These are phyloP conservation scores for Pontederia paniculata DNA, from an alignment of 176 grass and related monocot species.

Conservation along the genomic window DNA sequence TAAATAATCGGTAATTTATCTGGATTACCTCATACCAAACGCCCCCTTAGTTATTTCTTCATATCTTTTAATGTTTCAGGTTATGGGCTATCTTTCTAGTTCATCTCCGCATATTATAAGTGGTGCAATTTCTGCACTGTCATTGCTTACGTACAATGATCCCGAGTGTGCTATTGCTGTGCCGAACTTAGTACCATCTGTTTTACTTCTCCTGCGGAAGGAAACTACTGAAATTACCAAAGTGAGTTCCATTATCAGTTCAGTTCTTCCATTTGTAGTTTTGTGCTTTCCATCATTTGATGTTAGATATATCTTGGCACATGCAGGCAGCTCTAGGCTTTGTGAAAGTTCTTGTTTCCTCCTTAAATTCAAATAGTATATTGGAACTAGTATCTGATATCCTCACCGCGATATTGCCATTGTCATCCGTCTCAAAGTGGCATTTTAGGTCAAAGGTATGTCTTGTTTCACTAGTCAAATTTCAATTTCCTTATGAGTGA, in stretches of 20 bases:
- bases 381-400: slow-evolving; percentile 59
- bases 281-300: slow-evolving; percentile 12
- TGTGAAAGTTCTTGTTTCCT: slow-evolving; percentile 91
- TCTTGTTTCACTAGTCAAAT: slow-evolving; percentile 3
- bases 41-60: slow-evolving; percentile 1
- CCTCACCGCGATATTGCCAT: slow-evolving; percentile 57
- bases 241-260: slow-evolving; percentile 30
- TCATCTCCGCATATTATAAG: slow-evolving; percentile 79
- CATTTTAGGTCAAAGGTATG: slow-evolving; percentile 91
- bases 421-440: slow-evolving; percentile 54
- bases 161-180: slow-evolving; percentile 80
- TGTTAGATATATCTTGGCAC: slow-evolving; percentile 15
- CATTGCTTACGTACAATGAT: slow-evolving; percentile 94
- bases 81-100: slow-evolving; percentile 96
- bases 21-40: too few relatives aligned
- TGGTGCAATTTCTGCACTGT: slow-evolving; percentile 84
- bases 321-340: slow-evolving; percentile 82
- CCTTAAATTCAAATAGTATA: slow-evolving; percentile 61
- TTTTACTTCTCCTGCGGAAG: slow-evolving; percentile 76
- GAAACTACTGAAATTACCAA: slow-evolving; percentile 84
- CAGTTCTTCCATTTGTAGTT: slow-evolving; percentile 2
- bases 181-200: slow-evolving; percentile 81
- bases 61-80: slow-evolving; percentile 47
- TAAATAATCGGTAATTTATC: too few relatives aligned
- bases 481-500: slow-evolving; percentile 3